Evolutionary conservation across 2,329 filamentous ascomycete species (phyloP).

Genomic region (Clonostachys byssicola): DNA sequence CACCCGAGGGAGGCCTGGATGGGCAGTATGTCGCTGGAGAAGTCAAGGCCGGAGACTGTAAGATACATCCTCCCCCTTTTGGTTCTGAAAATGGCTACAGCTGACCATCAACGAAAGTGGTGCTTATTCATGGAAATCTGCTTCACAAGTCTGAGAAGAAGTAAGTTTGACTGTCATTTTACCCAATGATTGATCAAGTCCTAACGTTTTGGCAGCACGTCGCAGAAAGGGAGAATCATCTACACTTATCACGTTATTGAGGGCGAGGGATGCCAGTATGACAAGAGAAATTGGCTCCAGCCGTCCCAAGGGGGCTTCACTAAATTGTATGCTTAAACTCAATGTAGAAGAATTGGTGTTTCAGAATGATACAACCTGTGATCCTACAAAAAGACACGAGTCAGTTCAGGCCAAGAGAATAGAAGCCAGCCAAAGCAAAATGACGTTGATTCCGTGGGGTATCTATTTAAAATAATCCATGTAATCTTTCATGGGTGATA

Average conservation of each 20-base stretch:
- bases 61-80: background rate
- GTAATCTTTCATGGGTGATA: background rate
- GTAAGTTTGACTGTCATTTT: background rate
- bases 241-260: slow-evolving; percentile 99
- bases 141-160: slow-evolving; percentile 97
- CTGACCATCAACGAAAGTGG: slow-evolving; percentile 39
- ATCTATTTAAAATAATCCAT: slow-evolving; percentile 3
- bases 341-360: background rate
- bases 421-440: background rate
- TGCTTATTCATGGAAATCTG: slow-evolving; percentile 93
- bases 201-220: slow-evolving; percentile 34
- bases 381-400: background rate
- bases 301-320: slow-evolving; percentile 78
- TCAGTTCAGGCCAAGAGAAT: background rate
- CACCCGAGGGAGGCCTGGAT: slow-evolving; percentile 34
- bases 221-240: slow-evolving; percentile 82
- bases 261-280: slow-evolving; percentile 68
- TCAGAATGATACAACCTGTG: background rate
- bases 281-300: slow-evolving; percentile 90
- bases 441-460: slow-evolving; percentile 1
- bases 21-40: slow-evolving; percentile 73
- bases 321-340: slow-evolving; percentile 42
- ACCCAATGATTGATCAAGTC: background rate
- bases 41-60: slow-evolving; percentile 76
- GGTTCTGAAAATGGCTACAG: background rate